Evolutionary conservation across 139 green algal species (phyloP).

Genomic region (Asterochloris sp.): DNA sequence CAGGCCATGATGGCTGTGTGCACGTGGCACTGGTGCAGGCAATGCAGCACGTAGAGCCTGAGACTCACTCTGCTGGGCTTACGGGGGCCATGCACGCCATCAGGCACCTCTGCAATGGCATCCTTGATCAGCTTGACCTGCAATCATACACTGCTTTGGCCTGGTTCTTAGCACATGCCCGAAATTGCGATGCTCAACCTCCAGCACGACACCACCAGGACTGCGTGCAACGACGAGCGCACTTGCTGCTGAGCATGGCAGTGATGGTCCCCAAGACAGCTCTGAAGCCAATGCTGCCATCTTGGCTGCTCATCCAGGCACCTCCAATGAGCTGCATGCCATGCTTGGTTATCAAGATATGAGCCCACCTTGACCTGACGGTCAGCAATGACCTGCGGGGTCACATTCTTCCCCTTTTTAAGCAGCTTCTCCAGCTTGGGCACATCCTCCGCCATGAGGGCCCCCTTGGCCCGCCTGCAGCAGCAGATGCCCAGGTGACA

Average conservation of each 20-base stretch:
- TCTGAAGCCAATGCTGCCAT: too few relatives aligned
- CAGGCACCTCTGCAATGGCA: slow-evolving; percentile 18
- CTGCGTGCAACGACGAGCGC: neutral
- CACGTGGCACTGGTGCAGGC: neutral
- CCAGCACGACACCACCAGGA: neutral
- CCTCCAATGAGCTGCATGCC: neutral
- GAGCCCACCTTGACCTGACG: slow-evolving; percentile 35
- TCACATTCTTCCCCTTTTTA: slow-evolving; percentile 54
- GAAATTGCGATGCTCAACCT: too few relatives aligned
- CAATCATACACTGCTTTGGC: neutral
- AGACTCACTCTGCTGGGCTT: slow-evolving; percentile 18
- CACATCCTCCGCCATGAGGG: slow-evolving; percentile 25
- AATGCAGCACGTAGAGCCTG: neutral
- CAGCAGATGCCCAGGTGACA: neutral
- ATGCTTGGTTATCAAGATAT: neutral
- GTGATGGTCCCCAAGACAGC: neutral
- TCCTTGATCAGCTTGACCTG: slow-evolving; percentile 26
- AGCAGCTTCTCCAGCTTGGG: slow-evolving; percentile 39
- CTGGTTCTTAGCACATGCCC: neutral
- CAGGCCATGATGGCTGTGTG: neutral
- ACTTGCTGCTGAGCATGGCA: neutral
- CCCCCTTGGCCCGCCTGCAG: slow-evolving; percentile 49
- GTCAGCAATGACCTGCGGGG: slow-evolving; percentile 47
- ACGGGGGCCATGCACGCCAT: slow-evolving; percentile 20
- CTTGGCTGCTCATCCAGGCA: neutral